Percentiles rank a stretch among this genome's conserved stretches.
Evolutionary conservation across 495 filamentous ascomycete genomes (phyloP).

Genomic region (Neurospora tetraspora): DNA sequence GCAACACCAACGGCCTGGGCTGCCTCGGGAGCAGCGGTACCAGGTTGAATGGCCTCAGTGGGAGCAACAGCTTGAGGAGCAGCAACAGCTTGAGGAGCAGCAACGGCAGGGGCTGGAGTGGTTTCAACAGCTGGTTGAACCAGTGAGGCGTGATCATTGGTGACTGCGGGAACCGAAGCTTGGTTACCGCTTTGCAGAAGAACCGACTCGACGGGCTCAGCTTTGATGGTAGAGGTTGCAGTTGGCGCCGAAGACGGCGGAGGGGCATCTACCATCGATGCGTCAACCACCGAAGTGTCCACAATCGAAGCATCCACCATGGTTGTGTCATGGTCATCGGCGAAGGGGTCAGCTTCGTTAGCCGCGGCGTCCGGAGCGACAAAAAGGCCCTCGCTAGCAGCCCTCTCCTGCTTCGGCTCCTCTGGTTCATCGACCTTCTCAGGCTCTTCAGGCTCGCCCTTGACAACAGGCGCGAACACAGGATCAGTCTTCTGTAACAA

Average conservation of each 20-base stretch:
- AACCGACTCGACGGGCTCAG: background rate
- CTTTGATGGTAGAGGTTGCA: background rate
- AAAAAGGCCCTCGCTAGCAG: background rate
- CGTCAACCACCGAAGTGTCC: background rate
- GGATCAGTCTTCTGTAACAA: slow-evolving; percentile 5
- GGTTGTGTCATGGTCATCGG: background rate
- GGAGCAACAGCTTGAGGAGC: background rate
- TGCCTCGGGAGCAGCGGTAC: background rate
- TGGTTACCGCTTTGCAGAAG: background rate
- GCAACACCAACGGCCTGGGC: background rate
- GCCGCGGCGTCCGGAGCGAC: background rate
- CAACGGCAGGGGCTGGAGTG: background rate
- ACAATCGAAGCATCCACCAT: background rate
- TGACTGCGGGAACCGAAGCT: background rate
- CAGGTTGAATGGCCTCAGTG: background rate
- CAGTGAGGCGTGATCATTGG: background rate
- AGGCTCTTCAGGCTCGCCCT: background rate
- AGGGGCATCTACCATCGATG: background rate
- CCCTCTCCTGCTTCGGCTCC: background rate
- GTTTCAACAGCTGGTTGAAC: background rate
- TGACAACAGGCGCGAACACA: background rate
- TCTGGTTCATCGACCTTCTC: background rate
- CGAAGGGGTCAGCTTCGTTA: background rate
- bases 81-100: background rate
- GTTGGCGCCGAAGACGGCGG: background rate